Evolutionary conservation across 2,329 filamentous ascomycete genomes (phyloP), one percentile per base, ranked within the genome.

Genomic region (Penicillium sumatraense): DNA sequence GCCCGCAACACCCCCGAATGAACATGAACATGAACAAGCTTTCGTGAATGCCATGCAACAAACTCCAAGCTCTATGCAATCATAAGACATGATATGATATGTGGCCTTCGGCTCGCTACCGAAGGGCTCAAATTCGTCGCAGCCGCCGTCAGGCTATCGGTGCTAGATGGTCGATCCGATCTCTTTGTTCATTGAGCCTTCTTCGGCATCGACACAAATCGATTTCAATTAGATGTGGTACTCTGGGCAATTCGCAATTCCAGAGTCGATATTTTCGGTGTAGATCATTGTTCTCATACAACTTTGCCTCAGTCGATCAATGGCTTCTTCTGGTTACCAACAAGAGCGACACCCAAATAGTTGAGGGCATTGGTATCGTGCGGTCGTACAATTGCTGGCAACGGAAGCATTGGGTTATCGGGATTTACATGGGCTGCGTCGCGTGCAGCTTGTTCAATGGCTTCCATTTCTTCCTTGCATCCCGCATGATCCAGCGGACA

Each of bases 381-480:
- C 5, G 91, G 87, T 48, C 89, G 82, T 54, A 98, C 85, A 59
- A 99, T 95, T 7, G 85, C 87, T 59, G 88, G 87, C 1, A 93
- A 88, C 1, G 95, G 93, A n/a, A 97, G 77, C 88, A 96, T 93
- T 0, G 93, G 95, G 66, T 95, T 95, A 58, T 96, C 91, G 0
- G 89, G 89, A 64, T 93, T 91, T 57, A 98, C 88, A 58, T 90
- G 86, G 14, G 90, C 89, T 2, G 95, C 93, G 65, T 98, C 93
- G 74, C 93, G 93, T 40, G 95, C 95, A 0, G 95, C 90, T 75
- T 96, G 91, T 71, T 97, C 93, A 60, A 99, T 98, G 33, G 93
- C 93, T 67, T 96, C 93, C 91, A 99, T 97, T 77, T 98, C 95
- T 71, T 97, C 93, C 74, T 96, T 97, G 78, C 95, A 99, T 14